Evolutionary conservation across 2,329 filamentous ascomycete genomes (phyloP).

Genomic region (Ophiostoma angusticollis): DNA sequence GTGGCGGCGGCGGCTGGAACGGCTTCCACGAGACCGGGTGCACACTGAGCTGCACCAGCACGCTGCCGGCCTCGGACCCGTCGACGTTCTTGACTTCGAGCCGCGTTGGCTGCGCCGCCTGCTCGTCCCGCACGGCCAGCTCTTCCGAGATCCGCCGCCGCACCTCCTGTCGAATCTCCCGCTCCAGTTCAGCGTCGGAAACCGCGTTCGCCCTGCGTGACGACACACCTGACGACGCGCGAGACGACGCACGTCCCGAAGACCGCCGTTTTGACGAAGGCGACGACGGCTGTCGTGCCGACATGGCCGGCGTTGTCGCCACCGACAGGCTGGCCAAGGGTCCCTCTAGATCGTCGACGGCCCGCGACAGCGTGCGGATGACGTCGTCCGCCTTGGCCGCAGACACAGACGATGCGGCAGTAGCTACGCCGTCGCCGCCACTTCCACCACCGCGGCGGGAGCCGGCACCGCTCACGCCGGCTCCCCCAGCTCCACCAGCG

Average conservation of each 20-base stretch:
- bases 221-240: no score
- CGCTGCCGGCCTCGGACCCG: constrained; percentile 41
- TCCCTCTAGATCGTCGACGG: constrained; percentile 46
- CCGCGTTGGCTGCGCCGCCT: constrained; percentile 34
- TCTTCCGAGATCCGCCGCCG: constrained; percentile 9
- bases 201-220: no score
- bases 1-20: constrained; percentile 75
- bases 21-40: constrained; percentile 61
- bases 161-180: constrained; percentile 9
- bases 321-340: constrained; percentile 43
- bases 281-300: constrained; percentile 19
- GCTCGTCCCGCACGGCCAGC: constrained; percentile 21
- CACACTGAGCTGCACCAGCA: constrained; percentile 55
- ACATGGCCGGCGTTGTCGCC: constrained; percentile 14
- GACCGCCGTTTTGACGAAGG: no score
- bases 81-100: constrained; percentile 43
- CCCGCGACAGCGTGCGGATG: constrained; percentile 51
- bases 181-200: no score
- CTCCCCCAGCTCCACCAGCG: no score
- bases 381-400: constrained; percentile 45
- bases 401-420: no score
- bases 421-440: no score
- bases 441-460: no score
- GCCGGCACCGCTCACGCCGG: no score
- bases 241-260: no score